Base-by-base conservation (phyloP, 257 asterid species). In the Fraxinus excelsior region DNA sequence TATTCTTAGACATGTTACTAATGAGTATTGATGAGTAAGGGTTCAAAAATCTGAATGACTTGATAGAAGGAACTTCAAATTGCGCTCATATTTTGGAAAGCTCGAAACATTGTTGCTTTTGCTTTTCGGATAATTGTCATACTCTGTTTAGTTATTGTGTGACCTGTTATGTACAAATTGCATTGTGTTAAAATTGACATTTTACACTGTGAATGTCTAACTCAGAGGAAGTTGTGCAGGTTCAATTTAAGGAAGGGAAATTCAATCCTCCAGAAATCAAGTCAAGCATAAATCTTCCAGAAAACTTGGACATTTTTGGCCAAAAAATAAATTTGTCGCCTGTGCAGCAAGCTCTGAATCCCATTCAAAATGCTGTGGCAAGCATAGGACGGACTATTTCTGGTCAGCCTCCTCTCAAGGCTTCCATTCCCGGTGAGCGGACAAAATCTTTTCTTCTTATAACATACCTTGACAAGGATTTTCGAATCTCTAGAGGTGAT, bases 401-500 rank as follows among this genome's bases (percentile, higher is more conserved):
- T 44, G 92, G 97, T 67, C 97, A 89, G 87, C 90, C 96, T 53
- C 93, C 99, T 65, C 91, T 96, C 58, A 91, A 87, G 89, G 67
- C 92, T 75, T 88, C 92, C 0, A 91, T 96, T 82, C 99, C 98
- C 0, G 97, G 98, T 35, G 92, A 83, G 76, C 77, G 91, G 73
- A 21, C 97, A 38, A 84, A 84, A 65, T 91, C 98, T 18, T 96
- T 96, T 97, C 96, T 93, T 74, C 86, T 96, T 31, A 88, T 78
- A 0, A 96, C 97, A 2, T 96, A 90, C 84, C 97, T 96, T 8
- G 99, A 96, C 84, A 84, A 88, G 80, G 98, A 96, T 87, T 67
- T 93, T 72, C 87, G 99, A 60, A 90, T 93, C 75, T 96, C 98
- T 26, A 89, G 97, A 82, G 99, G 98, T 1, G 99, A 96, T 81